A percentile compares a stretch with the other conserved stretches of the same genome.
Conservation (phyloP, 1,284 basidiomycete species). For the Rhodotorula mucilaginosa region DNA sequence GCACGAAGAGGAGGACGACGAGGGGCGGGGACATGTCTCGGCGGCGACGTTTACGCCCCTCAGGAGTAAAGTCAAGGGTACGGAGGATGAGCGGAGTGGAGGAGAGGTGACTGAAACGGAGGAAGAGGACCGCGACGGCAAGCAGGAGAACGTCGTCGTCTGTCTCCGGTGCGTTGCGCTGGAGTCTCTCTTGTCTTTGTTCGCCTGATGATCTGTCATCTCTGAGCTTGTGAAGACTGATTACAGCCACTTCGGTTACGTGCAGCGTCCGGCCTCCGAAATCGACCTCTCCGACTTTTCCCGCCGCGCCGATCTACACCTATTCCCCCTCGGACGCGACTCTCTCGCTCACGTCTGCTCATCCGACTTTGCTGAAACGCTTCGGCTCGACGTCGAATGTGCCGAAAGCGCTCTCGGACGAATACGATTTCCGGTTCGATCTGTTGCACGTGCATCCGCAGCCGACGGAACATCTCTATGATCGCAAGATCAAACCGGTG, state of each 20-base stretch:
- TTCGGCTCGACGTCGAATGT: slow-evolving; percentile 24
- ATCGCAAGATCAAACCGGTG: slow-evolving; percentile 53
- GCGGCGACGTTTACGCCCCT: too few relatives aligned
- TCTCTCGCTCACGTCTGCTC: slow-evolving; percentile 28
- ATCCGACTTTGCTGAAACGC: slow-evolving; percentile 41
- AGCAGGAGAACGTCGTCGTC: slow-evolving; percentile 39
- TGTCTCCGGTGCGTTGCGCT: slow-evolving; percentile 30
- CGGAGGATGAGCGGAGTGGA: slow-evolving; percentile 2
- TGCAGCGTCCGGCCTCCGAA: slow-evolving; percentile 30
- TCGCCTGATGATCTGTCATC: too few relatives aligned
- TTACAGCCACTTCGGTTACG: too few relatives aligned
- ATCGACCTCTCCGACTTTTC: neutral
- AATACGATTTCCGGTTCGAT: slow-evolving; percentile 39
- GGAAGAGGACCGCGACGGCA: slow-evolving; percentile 28
- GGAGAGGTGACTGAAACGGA: slow-evolving; percentile 23
- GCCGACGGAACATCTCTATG: slow-evolving; percentile 52
- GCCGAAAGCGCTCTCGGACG: slow-evolving; percentile 17
- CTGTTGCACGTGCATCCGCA: slow-evolving; percentile 49
- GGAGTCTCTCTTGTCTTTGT: too few relatives aligned
- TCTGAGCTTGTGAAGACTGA: too few relatives aligned
- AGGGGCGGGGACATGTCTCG: neutral
- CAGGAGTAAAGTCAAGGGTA: slow-evolving; percentile 5
- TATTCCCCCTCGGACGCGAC: slow-evolving; percentile 10
- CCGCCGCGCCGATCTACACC: slow-evolving; percentile 31
- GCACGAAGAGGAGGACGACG: slow-evolving; percentile 3